Evolutionary conservation across 2,329 filamentous ascomycete species (phyloP), one percentile per base, ranked within the genome.

Genomic region (Elsinoe fawcettii): DNA sequence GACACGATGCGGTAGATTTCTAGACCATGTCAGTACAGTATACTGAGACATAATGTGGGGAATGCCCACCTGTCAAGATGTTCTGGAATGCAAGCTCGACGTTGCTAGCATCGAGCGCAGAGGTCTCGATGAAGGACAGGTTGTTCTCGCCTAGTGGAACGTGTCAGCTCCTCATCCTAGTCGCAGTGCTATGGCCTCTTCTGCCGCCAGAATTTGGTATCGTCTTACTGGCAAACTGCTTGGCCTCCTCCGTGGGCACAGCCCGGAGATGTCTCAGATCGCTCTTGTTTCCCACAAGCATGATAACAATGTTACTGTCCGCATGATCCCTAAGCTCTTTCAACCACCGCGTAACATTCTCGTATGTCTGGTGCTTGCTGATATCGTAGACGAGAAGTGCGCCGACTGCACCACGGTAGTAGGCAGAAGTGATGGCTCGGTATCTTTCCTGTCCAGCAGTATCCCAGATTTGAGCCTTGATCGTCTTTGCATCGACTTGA

Each of bases 381-480:
- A 97, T 97, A 75, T 99, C 92, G 80, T 99, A 99, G 70, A 99
- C 93, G 63, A 99, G 88, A 60, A 99, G 85, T 62, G 93, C 93
- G 67, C 93, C 93, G 58, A 99, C 93, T 57, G 93, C 95, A 69
- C 93, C 95, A 68, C 93, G 88, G 77, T 99, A 99, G 80, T 99
- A 99, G 66, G 93, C 93, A 60, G 93, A 96, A 66, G 93, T 99
- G 74, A 99, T 99, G 73, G 93, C 93, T 73, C 95, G 89, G 80
- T 97, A 99, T 74, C 93, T 87, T 78, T 99, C 93, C 79, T 99
- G 93, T 66, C 93, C 93, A 65, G 93, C 93, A 59, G 93, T 99
- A 80, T 99, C 93, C 93, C 95, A 99, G 70, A 99, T 99, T 80
- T 99, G 93, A 67, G 93, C 93, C 82, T 99, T 99, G 85, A 99